Evolutionary conservation across 2,329 filamentous ascomycete species (phyloP).

Genomic region (Fusarium austroafricanum): DNA sequence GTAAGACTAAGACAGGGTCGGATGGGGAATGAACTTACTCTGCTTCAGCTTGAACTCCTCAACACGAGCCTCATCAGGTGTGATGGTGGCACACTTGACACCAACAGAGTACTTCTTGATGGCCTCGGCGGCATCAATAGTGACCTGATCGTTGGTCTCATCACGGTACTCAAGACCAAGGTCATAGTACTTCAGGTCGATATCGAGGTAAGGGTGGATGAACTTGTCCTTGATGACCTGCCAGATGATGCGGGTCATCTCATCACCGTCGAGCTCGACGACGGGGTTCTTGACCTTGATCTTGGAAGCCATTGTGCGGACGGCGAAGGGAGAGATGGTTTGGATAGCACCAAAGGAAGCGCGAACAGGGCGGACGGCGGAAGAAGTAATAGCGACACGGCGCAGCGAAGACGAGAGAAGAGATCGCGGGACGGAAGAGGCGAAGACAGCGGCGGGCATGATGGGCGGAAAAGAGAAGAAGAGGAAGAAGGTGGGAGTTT

Average conservation of each 20-base stretch:
- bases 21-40: constrained; percentile 68
- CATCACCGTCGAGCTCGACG: constrained; percentile 93
- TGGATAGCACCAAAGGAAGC: constrained; percentile 61
- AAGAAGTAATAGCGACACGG: constrained; percentile 44
- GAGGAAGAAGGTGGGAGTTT: constrained; percentile 38
- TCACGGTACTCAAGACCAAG: constrained; percentile 94
- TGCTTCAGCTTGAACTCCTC: constrained; percentile 99
- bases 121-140: constrained; percentile 91
- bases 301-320: constrained; percentile 79
- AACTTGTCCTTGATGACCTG: constrained; percentile 99
- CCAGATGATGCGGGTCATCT: constrained; percentile 99
- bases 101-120: constrained; percentile 99
- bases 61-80: constrained; percentile 94
- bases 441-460: constrained; percentile 46
- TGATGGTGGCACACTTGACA: constrained; percentile 99
- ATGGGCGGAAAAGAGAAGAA: constrained; percentile 41
- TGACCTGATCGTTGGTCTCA: constrained; percentile 96
- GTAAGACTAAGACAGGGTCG: constrained; percentile 2
- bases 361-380: constrained; percentile 50
- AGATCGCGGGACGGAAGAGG: constrained; percentile 48
- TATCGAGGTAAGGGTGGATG: constrained; percentile 94
- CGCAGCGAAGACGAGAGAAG: constrained; percentile 48
- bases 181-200: constrained; percentile 99
- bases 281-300: constrained; percentile 99
- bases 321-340: constrained; percentile 68